These are phyloP conservation scores for Xylaria multiplex DNA, from an alignment of 2,329 filamentous ascomycete species.

Conservation along the genomic window DNA sequence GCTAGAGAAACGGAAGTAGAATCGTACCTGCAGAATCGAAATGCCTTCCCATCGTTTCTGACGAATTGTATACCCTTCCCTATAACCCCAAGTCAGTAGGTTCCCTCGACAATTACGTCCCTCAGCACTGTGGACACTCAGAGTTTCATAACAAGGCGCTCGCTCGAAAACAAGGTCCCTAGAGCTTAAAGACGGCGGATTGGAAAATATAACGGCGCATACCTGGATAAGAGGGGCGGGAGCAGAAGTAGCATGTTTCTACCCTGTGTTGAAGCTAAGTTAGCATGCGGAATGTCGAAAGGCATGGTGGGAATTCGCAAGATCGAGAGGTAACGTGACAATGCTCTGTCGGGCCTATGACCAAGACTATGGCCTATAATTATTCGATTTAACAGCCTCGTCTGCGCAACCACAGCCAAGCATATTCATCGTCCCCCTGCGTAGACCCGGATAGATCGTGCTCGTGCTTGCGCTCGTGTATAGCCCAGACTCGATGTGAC, in stretches of 20 bases:
- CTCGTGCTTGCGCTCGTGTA: neutral
- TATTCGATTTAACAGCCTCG: neutral
- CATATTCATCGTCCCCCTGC: neutral
- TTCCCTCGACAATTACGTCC: neutral
- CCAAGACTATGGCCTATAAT: neutral
- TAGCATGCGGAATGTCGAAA: conserved; percentile 22
- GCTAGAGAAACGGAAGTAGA: neutral
- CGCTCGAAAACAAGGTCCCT: too few relatives aligned
- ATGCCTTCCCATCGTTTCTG: conserved; percentile 38
- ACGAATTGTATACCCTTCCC: conserved; percentile 39
- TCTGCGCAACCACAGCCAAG: neutral
- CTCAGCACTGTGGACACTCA: neutral
- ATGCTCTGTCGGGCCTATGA: neutral
- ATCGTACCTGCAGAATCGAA: conserved; percentile 38
- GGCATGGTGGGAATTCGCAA: neutral
- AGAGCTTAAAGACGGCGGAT: neutral
- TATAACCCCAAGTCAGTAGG: conserved; percentile 22
- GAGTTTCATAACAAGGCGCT: neutral
- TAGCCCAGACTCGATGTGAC: conserved; percentile 11
- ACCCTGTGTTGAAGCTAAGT: conserved; percentile 52
- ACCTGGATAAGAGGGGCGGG: conserved; percentile 70
- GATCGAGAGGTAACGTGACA: neutral
- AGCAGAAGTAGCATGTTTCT: conserved; percentile 78
- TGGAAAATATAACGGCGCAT: conserved; percentile 49
- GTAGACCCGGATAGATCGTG: neutral